Evolutionary conservation across 768 basidiomycete species (phyloP).

Genomic region (Cyathus striatus): DNA sequence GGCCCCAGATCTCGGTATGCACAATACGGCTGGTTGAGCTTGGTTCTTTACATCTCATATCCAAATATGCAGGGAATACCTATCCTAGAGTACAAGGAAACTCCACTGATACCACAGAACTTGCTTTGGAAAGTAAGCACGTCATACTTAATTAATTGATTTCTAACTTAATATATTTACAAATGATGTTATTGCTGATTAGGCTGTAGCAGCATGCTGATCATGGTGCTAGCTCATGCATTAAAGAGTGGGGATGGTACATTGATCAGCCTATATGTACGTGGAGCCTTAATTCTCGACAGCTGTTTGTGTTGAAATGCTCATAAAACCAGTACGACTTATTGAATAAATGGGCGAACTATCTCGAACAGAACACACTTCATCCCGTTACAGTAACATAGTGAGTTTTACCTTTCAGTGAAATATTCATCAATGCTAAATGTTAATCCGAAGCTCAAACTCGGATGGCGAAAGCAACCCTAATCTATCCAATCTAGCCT

Average conservation of each 20-base stretch:
- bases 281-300: too few species aligned
- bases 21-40: neutral
- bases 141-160: too few species aligned
- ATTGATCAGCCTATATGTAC: too few species aligned
- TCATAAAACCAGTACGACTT: constrained; percentile 30
- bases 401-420: too few species aligned
- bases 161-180: neutral
- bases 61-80: constrained; percentile 4
- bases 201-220: constrained; percentile 59
- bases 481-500: constrained; percentile 50
- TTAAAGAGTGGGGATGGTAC: constrained; percentile 21
- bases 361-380: constrained; percentile 32
- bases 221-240: constrained; percentile 42
- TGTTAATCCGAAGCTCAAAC: too few species aligned
- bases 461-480: constrained; percentile 16
- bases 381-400: constrained; percentile 31
- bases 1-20: constrained; percentile 21
- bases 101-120: constrained; percentile 6
- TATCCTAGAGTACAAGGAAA: constrained; percentile 16
- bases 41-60: neutral
- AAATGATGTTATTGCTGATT: neutral
- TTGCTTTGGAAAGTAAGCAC: constrained; percentile 19
- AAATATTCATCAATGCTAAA: too few species aligned
- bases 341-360: constrained; percentile 47
- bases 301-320: too few species aligned